Conservation (phyloP, 495 filamentous ascomycete species). For the Polyplosphaeria fusca region DNA sequence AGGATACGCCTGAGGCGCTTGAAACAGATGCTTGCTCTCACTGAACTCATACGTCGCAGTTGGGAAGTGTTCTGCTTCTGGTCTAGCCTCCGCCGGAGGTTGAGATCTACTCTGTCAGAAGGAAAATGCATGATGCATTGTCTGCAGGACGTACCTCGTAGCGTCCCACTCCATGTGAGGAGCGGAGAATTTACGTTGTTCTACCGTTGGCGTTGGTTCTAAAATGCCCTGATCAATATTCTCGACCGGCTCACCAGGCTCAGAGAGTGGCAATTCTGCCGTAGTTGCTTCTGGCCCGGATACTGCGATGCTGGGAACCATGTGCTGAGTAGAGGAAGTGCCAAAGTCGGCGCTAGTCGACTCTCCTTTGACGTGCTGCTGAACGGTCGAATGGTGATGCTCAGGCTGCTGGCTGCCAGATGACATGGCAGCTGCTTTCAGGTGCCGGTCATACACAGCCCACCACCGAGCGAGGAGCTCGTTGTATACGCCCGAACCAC, state of each 20-base stretch:
- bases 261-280: conserved; percentile 42
- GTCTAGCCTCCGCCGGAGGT: conserved; percentile 68
- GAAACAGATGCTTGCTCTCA: conserved; percentile 63
- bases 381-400: conserved; percentile 38
- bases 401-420: conserved; percentile 11
- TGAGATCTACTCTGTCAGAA: conserved; percentile 58
- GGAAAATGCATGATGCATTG: not conserved
- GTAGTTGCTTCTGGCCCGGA: conserved; percentile 28
- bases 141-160: conserved; percentile 49
- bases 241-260: conserved; percentile 39
- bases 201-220: conserved; percentile 43
- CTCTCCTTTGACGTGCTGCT: conserved; percentile 44
- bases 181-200: conserved; percentile 48
- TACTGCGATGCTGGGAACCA: conserved; percentile 8
- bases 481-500: conserved; percentile 65
- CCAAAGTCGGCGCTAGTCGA: conserved; percentile 32
- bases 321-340: conserved; percentile 27
- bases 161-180: conserved; percentile 67
- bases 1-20: conserved; percentile 70
- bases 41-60: conserved; percentile 73
- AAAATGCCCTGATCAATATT: conserved; percentile 42
- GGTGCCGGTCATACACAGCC: conserved; percentile 87
- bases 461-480: conserved; percentile 84
- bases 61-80: conserved; percentile 76
- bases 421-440: conserved; percentile 40